Evolutionary conservation across 208 protist species (phyloP), one percentile per base, ranked within the genome.

Genomic region (Trypanosoma theileri): DNA sequence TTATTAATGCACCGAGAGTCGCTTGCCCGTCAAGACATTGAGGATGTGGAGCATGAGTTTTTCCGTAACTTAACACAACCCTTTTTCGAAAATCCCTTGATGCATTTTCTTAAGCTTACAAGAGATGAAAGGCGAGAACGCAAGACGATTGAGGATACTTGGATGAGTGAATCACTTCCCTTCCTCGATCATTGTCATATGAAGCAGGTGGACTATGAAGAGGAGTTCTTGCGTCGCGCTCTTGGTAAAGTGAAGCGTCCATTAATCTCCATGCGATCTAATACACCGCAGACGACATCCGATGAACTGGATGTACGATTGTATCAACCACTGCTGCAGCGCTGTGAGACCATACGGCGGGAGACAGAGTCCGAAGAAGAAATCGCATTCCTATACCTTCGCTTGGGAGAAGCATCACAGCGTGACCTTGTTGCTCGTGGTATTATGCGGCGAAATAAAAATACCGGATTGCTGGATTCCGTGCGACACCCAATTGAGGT

Each of bases 341-440:
- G 80, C 19, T 74, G 77, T 12, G 68, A 77, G n/a, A 75, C 69
- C 0, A 86, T 94, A 60, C 84, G 85, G 42, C 59, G 69, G 4
- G 89, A 94, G 56, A 92, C 84, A 42, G 75, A 86, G 66, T 74
- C 56, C 16, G 89, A 94, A 66, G 80, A 94, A 71, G 75, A 83
- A 44, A 90, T 91, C 28, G 67, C 65, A 7, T 89, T 77, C 59
- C 60, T 55, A 1, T 82, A 83, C 21, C 31, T 92, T 17, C 28
- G 66, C 46, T 63, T 92, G 11, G 89, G 80, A 24, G 66, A 79
- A 57, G 52, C 71, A 7, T 67, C 79, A 40, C 68, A 91, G 70
- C 66, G 75, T 17, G 85, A 94, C 55, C 62, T 83, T 54, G 48
- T 88, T 50, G 57, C 50, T 24, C 19, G 53, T 21, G 76, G 70